Base-by-base conservation (phyloP, 192 early-diverging fungal genomes). In the Backusella tarrabulga region DNA sequence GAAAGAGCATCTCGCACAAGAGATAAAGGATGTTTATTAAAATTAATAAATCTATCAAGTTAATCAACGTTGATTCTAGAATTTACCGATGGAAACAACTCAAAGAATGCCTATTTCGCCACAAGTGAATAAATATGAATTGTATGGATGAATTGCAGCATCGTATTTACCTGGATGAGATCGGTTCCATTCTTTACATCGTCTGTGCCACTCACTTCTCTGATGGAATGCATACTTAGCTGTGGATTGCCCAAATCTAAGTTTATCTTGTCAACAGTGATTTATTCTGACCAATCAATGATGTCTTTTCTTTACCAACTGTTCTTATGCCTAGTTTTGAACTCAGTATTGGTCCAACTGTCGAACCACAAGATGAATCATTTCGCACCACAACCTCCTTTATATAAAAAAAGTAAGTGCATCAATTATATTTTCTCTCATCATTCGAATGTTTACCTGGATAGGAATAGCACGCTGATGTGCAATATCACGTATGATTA, bases 161-260 rank as follows among this genome's bases (percentile, higher is more conserved):
- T 17, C 14, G 15, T 44, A 44, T 17, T 71, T 85, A 89, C 93
- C 76, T 93, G 87, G 82, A 99, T 97, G 73, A 99, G 84, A 75
- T 89, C 85, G 74, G 97, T 93, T n/a, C 96, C 91, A 81, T 93
- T 79, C 1, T 87, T 88, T 50, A 99, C 94, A 77, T 99, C 98
- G 67, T 97, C 92, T 17, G 90, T 87, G 15, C 98, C 98, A 76
- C 91, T 92, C 15, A 88, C 89, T 84, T 99, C 98, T 68, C 98
- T 94, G 81, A 97, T 93, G 67, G 95, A 97, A 86, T 99, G 98
- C 98, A 99, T 99, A 77, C 93, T 93, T 75, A 98, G 81, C 83
- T 99, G 95, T 35, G 98, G 92, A 80, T 96, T 97, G 34, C 98
- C 98, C 32, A 99, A 92, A 87, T 99, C 96, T 87, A 74, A 38